Conservation (phyloP, 129 eudicot genomes). For the Artemisia tridentata region DNA sequence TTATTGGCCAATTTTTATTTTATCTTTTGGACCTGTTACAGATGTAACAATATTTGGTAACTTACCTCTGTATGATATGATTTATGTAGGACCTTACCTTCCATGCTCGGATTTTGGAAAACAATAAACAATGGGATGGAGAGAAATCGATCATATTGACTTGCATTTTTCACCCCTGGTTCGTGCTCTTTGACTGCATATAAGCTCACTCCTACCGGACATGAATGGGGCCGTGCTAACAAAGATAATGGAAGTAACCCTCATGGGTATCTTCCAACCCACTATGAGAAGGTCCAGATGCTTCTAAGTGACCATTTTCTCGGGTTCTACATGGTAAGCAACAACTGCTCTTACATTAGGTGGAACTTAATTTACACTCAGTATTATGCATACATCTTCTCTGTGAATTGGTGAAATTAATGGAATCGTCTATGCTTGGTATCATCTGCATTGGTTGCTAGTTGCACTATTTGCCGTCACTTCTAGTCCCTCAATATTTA, state of each 20-base stretch:
- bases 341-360: background rate
- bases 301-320: slow-evolving; percentile 97
- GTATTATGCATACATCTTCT: too few species aligned
- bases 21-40: too few species aligned
- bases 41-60: too few species aligned
- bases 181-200: slow-evolving; percentile 97
- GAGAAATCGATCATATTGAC: slow-evolving; percentile 89
- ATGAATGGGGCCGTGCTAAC: slow-evolving; percentile 96
- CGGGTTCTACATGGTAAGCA: slow-evolving; percentile 95
- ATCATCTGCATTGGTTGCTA: too few species aligned
- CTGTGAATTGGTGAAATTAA: too few species aligned
- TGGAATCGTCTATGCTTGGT: too few species aligned
- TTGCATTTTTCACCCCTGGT: slow-evolving; percentile 97
- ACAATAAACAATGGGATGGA: slow-evolving; percentile 99
- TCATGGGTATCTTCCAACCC: slow-evolving; percentile 96
- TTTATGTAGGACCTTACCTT: slow-evolving; percentile 63
- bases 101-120: slow-evolving; percentile 83
- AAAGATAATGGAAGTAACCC: slow-evolving; percentile 86
- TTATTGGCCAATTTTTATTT: too few species aligned
- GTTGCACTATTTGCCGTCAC: too few species aligned
- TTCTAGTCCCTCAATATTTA: too few species aligned
- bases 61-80: background rate
- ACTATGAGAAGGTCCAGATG: slow-evolving; percentile 97
- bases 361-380: background rate
- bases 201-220: slow-evolving; percentile 91